Conservation (phyloP, 1,284 basidiomycete genomes). For the Mrakiaceae sp. region DNA sequence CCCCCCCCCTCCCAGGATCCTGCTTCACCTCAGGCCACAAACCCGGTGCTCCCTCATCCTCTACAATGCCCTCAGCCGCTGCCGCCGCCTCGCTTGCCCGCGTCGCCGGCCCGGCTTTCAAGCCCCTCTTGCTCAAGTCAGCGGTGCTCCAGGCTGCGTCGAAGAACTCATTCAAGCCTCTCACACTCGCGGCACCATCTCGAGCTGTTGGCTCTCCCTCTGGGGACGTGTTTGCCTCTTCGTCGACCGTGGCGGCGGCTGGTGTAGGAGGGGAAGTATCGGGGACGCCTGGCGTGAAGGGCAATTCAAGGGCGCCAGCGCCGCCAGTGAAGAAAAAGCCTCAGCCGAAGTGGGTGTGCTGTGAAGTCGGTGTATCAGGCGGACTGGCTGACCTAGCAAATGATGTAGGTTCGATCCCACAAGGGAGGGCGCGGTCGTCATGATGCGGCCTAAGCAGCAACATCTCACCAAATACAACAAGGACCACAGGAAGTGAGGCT, state of each 20-base stretch:
- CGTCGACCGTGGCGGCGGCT: conserved; percentile 38
- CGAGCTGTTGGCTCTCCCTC: not conserved
- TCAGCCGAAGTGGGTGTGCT: too few relatives aligned
- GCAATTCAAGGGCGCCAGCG: not conserved
- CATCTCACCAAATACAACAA: conserved; percentile 59
- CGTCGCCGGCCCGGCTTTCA: not conserved
- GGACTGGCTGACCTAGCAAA: conserved; percentile 21
- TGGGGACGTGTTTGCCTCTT: not conserved
- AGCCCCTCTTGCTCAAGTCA: not conserved
- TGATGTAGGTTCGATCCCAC: conserved; percentile 46
- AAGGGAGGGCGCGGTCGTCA: conserved; percentile 66
- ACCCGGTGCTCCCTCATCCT: not conserved
- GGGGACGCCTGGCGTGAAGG: not conserved
- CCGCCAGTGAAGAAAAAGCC: too few relatives aligned
- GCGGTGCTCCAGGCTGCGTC: not conserved
- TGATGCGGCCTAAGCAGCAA: conserved; percentile 63
- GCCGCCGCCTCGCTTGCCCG: not conserved
- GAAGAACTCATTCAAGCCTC: not conserved
- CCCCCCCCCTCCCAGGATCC: not conserved
- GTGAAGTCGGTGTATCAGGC: not conserved
- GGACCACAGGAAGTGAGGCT: not conserved
- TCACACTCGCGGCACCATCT: not conserved
- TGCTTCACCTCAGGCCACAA: not conserved
- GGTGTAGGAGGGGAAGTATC: not conserved
- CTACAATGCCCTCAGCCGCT: not conserved